Conservation (phyloP, 805 yeast species). For the Metschnikowia gelsemii region DNA sequence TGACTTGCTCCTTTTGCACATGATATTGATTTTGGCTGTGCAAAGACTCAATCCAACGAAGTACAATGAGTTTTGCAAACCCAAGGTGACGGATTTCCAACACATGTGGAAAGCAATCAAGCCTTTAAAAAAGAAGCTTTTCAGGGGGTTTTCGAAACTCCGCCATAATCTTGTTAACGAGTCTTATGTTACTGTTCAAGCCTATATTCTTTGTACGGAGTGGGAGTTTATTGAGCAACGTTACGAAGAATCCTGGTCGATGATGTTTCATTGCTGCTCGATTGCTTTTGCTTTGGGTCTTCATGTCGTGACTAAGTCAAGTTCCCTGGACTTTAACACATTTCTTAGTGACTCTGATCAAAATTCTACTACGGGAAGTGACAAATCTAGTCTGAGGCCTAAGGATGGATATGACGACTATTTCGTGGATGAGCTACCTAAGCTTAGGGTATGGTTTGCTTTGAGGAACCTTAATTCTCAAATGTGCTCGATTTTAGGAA, state of each 20-base stretch:
- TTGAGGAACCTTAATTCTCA: slow-evolving; percentile 49
- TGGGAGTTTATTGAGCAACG: slow-evolving; percentile 49
- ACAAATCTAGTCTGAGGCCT: background rate
- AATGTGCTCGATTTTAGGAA: slow-evolving; percentile 49
- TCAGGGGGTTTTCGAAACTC: slow-evolving; percentile 43
- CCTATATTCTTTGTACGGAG: slow-evolving; percentile 52
- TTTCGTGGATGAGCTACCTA: slow-evolving; percentile 24
- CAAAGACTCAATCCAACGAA: slow-evolving; percentile 36
- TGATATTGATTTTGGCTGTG: slow-evolving; percentile 44
- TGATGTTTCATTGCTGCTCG: slow-evolving; percentile 49
- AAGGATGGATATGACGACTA: slow-evolving; percentile 22
- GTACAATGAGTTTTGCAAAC: slow-evolving; percentile 14
- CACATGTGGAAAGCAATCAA: slow-evolving; percentile 21
- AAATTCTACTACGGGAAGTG: background rate
- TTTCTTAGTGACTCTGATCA: background rate
- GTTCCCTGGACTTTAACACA: slow-evolving; percentile 1
- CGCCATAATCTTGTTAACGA: slow-evolving; percentile 49
- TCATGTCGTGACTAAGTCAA: slow-evolving; percentile 41
- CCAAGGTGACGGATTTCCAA: slow-evolving; percentile 16
- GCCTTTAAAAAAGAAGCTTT: slow-evolving; percentile 28
- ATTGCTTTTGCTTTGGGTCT: slow-evolving; percentile 52
- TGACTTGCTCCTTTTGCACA: slow-evolving; percentile 45
- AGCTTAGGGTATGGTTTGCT: slow-evolving; percentile 51
- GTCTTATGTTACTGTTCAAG: slow-evolving; percentile 47
- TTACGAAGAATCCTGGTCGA: slow-evolving; percentile 53